Evolutionary conservation across 2,329 filamentous ascomycete genomes (phyloP).

Genomic region (Periconia macrospinosa): DNA sequence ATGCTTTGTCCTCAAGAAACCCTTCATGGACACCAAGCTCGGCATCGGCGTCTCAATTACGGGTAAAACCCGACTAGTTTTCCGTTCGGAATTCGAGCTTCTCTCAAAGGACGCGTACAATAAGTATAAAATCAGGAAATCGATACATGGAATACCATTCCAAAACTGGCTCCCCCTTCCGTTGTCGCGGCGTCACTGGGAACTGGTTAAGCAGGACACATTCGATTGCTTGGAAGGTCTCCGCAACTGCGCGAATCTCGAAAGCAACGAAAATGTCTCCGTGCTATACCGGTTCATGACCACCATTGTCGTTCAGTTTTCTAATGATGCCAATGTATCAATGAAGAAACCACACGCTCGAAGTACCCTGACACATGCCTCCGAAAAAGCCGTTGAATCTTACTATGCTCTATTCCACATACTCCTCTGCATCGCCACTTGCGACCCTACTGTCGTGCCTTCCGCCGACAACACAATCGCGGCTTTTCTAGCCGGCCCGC

Average conservation of each 20-base stretch:
- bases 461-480: slow-evolving; percentile 47
- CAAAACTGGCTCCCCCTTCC: slow-evolving; percentile 52
- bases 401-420: slow-evolving; percentile 58
- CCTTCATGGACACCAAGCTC: slow-evolving; percentile 43
- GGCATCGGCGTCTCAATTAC: slow-evolving; percentile 47
- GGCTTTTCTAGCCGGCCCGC: slow-evolving; percentile 44
- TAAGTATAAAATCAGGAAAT: slow-evolving; percentile 40
- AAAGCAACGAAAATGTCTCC: slow-evolving; percentile 26
- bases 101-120: slow-evolving; percentile 48
- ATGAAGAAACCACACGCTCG: slow-evolving; percentile 17
- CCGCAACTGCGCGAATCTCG: slow-evolving; percentile 21
- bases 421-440: slow-evolving; percentile 51
- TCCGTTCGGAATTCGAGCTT: slow-evolving; percentile 55
- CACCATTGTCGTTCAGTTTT: slow-evolving; percentile 54
- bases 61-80: slow-evolving; percentile 20
- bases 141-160: slow-evolving; percentile 49
- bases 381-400: slow-evolving; percentile 57
- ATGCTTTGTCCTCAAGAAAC: slow-evolving; percentile 52
- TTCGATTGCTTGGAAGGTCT: slow-evolving; percentile 30
- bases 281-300: slow-evolving; percentile 56
- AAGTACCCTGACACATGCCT: slow-evolving; percentile 51
- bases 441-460: slow-evolving; percentile 38
- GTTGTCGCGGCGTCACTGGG: slow-evolving; percentile 52
- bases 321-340: slow-evolving; percentile 29
- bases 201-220: slow-evolving; percentile 34